These are phyloP conservation scores for Dalbergia cultrata DNA, from an alignment of 306 rosid species.

Conservation along the genomic window DNA sequence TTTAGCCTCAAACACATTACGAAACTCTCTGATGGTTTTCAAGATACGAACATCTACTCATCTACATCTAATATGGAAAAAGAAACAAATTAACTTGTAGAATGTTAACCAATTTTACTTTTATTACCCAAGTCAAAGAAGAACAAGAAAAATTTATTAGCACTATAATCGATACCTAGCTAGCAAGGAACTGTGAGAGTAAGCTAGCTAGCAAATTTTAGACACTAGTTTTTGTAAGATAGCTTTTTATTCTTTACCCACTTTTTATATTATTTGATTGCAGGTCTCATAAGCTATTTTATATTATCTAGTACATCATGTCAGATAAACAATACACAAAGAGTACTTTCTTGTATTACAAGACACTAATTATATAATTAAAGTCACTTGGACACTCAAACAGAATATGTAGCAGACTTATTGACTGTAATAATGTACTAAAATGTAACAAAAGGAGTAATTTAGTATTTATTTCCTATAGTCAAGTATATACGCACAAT, in stretches of 20 bases:
- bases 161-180: no score
- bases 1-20: slow-evolving; percentile 97
- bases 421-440: not conserved
- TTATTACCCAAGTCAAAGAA: no score
- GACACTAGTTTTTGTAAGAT: no score
- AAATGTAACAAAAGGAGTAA: not conserved
- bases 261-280: no score
- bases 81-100: no score
- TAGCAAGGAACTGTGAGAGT: no score
- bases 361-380: slow-evolving; percentile 10
- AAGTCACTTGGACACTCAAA: not conserved
- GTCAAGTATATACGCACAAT: not conserved
- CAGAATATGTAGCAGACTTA: not conserved
- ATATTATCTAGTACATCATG: slow-evolving; percentile 23
- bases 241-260: no score
- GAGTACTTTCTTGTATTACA: slow-evolving; percentile 15
- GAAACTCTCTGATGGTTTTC: slow-evolving; percentile 94
- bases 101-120: no score
- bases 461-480: not conserved
- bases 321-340: slow-evolving; percentile 35
- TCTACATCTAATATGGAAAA: no score
- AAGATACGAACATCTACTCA: no score
- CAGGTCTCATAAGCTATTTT: slow-evolving; percentile 15
- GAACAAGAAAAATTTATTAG: no score
- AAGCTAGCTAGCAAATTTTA: no score